Evolutionary conservation across 2,329 filamentous ascomycete genomes (phyloP).

Genomic region (Colletotrichum caudatum): DNA sequence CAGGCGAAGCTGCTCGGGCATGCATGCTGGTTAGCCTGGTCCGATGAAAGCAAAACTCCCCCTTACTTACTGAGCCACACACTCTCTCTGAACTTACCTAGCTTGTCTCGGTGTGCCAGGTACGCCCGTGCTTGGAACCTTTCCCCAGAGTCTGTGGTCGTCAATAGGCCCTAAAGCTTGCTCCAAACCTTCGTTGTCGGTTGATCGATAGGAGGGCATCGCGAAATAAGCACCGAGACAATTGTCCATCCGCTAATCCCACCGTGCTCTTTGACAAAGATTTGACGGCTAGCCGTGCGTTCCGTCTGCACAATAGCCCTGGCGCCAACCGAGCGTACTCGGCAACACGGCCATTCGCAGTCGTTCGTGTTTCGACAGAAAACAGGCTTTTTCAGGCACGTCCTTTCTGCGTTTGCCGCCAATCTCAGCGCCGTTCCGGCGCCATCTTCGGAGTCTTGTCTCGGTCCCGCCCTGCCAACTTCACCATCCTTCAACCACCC

Average conservation of each 20-base stretch:
- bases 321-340: constrained; percentile 18
- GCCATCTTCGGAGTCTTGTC: constrained; percentile 33
- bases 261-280: constrained; percentile 1
- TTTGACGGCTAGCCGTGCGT: constrained; percentile 39
- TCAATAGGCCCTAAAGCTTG: constrained; percentile 22
- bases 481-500: constrained; percentile 24
- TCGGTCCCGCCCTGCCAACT: constrained; percentile 34
- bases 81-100: constrained; percentile 12
- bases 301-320: constrained; percentile 27
- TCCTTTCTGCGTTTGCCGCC: constrained; percentile 30
- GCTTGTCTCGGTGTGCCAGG: constrained; percentile 1
- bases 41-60: constrained; percentile 30
- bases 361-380: constrained; percentile 31
- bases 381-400: constrained; percentile 37
- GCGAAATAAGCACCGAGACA: background rate
- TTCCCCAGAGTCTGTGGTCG: constrained; percentile 21
- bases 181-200: constrained; percentile 18
- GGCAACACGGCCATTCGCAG: constrained; percentile 31
- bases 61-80: constrained; percentile 3
- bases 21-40: constrained; percentile 29
- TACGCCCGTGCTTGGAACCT: background rate
- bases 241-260: background rate
- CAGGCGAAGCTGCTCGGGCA: constrained; percentile 33
- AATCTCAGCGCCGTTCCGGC: constrained; percentile 25
- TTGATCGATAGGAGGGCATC: background rate